Evolutionary conservation across 441 rosid species (phyloP), one percentile per base, ranked within the genome.

Genomic region (Gossypium lobatum): DNA sequence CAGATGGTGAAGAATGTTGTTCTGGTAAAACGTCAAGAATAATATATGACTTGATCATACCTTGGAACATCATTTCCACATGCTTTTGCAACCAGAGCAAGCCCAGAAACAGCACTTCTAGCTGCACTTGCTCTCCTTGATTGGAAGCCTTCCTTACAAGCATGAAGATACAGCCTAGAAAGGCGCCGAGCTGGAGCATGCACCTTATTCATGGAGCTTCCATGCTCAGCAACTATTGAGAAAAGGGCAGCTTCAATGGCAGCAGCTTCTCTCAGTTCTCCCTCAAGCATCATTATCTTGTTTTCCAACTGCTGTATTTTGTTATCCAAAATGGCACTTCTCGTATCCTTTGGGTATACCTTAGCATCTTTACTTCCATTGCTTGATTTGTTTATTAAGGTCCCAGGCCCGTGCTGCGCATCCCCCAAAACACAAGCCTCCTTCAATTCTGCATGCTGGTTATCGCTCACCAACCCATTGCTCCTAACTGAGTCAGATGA

Each of bases 151-250:
- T 88, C 92, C 75, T 72, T 84, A 81, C 84, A 89, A 72, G 91
- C 84, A 85, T 93, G 90, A 81, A 87, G 86, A 87, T 91, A 95
- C 42, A 95, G 78, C 83, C 98, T 89, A 76, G 91, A 86, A 82
- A 93, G 99, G 77, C 97, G 98, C 66, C 98, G 85, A 70, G 99
- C 97, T 10, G 97, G 97, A 67, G 98, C 95, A 84, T 95, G 98
- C 65, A 95, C 96, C 84, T 91, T 95, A 83, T 82, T 85, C 82
- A 84, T 85, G 48, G 99, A 91, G 80, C 93, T 91, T 82, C 95
- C 96, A 81, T 95, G 97, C 77, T 95, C 99, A 13, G 97, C 93
- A 71, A 86, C 88, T 67, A 95, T 88, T 0, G 97, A 89, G 78
- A 88, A 95, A 73, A 95, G 87, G 79, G 99, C 88, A 80, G 91